Evolutionary conservation across 2,329 filamentous ascomycete species (phyloP), one percentile per base, ranked within the genome.

Genomic region (Fusarium sp.): DNA sequence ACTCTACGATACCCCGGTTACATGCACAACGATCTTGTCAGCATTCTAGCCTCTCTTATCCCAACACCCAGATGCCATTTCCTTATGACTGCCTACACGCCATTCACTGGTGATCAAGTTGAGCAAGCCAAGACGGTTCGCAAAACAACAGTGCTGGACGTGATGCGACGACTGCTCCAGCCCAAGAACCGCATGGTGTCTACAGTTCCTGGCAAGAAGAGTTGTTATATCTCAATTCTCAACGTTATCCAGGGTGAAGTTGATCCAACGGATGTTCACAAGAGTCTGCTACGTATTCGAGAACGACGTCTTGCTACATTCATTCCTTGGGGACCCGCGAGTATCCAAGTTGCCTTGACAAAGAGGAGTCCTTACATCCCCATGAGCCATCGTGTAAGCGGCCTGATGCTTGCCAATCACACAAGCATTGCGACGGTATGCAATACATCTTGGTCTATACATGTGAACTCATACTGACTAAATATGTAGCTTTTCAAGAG

Each of bases 171-270:
- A 61, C 83, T 99, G 23, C 83, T 99, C 59, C 96, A 99, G 80
- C 96, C 96, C 38, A 99, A 99, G 85, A 99, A 99, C 80, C 90
- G 96, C 77, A 99, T 99, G 96, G 96, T 99, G 44, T 97, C 94
- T 23, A 97, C 96, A 21, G 91, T 94, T 56, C 94, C 95, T 2
- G 92, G 91, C 74, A 98, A 98, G 83, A 96, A 93, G 83, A 97
- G 94, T 81, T 99, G 96, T 83, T 99, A 99, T 83, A 98, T 99
- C 76, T 97, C 94, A 46, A 98, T 99, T 72, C 85, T 99, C 66
- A 98, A 99, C 79, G 97, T 99, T 74, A 99, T 99, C 73, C 96
- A 98, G 83, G 96, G 96, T 74, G 96, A 99, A 79, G 96, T 96
- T 38, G 96, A 99, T 77, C 95, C 96, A 10, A 98, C 95, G 4